Evolutionary conservation across 345 rosid genomes (phyloP).

Genomic region (Eucalyptus sp.): DNA sequence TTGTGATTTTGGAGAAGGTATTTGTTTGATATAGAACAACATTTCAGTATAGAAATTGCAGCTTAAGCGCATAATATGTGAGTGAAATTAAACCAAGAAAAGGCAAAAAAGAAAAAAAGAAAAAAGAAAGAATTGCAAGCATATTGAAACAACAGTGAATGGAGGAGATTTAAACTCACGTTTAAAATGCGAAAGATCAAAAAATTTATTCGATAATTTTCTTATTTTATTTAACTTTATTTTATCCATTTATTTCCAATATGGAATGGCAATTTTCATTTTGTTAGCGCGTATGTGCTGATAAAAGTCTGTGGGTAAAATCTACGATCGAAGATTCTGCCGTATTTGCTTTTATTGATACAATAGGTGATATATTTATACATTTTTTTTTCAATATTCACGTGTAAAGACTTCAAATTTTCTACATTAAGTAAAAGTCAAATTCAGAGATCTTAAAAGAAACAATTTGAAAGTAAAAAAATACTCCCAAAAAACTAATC

Average conservation of each 20-base stretch:
- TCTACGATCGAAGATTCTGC: not conserved
- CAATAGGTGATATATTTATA: not conserved
- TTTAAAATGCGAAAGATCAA: not conserved
- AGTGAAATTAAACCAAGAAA: not conserved
- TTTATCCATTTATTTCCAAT: not conserved
- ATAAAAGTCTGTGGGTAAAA: not conserved
- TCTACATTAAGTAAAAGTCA: too few relatives aligned
- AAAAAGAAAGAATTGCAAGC: accelerated
- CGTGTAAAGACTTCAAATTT: not conserved
- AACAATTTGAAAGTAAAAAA: too few relatives aligned
- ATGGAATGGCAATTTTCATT: too few relatives aligned
- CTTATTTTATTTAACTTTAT: not conserved
- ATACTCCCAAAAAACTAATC: not conserved
- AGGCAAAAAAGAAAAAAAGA: too few relatives aligned
- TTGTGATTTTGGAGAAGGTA: not conserved
- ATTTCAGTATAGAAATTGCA: not conserved
- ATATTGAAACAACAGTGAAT: not conserved
- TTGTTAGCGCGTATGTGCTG: not conserved
- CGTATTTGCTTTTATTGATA: not conserved
- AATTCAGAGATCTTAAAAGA: not conserved
- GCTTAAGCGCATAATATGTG: not conserved
- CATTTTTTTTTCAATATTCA: not conserved
- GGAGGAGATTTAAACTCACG: not conserved
- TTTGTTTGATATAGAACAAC: not conserved
- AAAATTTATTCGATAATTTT: not conserved